Conservation (phyloP, 2,329 filamentous ascomycete species). For the Amauroascus niger region DNA sequence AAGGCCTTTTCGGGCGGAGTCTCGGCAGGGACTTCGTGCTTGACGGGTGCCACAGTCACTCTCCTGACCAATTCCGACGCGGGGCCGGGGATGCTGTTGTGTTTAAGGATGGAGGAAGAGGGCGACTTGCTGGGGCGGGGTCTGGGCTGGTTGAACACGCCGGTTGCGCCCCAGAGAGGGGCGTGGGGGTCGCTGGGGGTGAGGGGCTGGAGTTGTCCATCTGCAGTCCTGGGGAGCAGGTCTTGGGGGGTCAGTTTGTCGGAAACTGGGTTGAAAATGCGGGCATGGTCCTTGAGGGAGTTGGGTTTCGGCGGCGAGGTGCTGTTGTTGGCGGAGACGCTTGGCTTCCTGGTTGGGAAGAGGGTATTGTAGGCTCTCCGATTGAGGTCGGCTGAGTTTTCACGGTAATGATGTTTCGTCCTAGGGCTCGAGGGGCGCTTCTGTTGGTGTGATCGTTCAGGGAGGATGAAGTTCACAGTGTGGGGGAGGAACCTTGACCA, state of each 20-base stretch:
- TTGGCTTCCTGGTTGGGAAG: conserved; percentile 22
- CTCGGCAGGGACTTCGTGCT: conserved; percentile 12
- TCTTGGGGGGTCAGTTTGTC: conserved; percentile 22
- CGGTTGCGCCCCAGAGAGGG: conserved; percentile 60
- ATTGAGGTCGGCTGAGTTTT: conserved; percentile 15
- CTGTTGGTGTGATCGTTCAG: conserved; percentile 10
- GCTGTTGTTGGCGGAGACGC: background rate
- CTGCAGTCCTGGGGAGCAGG: conserved; percentile 12
- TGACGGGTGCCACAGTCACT: conserved; percentile 7
- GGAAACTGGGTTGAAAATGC: conserved; percentile 30
- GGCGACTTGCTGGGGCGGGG: conserved; percentile 65
- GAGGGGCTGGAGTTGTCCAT: conserved; percentile 40
- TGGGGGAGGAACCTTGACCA: conserved; percentile 81
- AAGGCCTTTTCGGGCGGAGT: conserved; percentile 42
- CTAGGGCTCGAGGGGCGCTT: conserved; percentile 11
- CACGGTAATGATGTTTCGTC: conserved; percentile 9
- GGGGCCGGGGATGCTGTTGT: conserved; percentile 30
- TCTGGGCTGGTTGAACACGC: conserved; percentile 64
- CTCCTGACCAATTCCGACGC: conserved; percentile 14
- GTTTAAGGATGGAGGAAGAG: conserved; percentile 64
- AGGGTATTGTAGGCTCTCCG: conserved; percentile 29
- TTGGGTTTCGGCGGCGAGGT: conserved; percentile 2
- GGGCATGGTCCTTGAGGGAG: conserved; percentile 18
- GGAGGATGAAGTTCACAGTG: conserved; percentile 74
- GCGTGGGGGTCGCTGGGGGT: conserved; percentile 66